Conservation (phyloP, 345 rosid genomes). For the Chamaenerion angustifolium region DNA sequence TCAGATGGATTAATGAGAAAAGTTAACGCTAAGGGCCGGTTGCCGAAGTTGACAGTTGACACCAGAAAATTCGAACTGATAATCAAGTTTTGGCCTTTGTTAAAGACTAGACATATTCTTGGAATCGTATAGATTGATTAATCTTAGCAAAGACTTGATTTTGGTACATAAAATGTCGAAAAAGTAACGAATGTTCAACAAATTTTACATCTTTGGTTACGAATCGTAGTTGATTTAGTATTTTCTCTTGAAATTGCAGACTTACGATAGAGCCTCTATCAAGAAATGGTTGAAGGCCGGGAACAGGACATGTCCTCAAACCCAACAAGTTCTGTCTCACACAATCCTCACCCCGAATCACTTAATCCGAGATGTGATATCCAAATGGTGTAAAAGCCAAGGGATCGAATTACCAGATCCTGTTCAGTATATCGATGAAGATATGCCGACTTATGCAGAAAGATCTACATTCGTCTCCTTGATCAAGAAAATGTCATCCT, state of each 20-base stretch:
- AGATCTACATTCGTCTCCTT: conserved; percentile 45
- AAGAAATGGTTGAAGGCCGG: conserved; percentile 79
- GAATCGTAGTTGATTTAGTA: background rate
- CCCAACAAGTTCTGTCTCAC: conserved; percentile 75
- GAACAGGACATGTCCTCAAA: conserved; percentile 72
- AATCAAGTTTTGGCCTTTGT: too few species aligned
- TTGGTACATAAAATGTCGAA: too few species aligned
- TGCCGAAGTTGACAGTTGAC: too few species aligned
- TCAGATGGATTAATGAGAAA: too few species aligned
- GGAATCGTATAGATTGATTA: too few species aligned
- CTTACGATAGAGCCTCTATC: conserved; percentile 67
- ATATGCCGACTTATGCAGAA: conserved; percentile 43
- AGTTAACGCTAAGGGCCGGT: too few species aligned
- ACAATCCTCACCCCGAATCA: conserved; percentile 56
- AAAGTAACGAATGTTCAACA: too few species aligned
- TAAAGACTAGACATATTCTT: too few species aligned
- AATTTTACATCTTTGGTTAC: too few species aligned
- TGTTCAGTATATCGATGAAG: conserved; percentile 25
- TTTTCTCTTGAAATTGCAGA: conserved; percentile 36
- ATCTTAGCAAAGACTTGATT: too few species aligned
- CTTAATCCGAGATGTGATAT: conserved; percentile 64
- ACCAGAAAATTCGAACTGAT: too few species aligned
- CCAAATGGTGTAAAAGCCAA: conserved; percentile 59
- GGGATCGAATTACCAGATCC: conserved; percentile 39
- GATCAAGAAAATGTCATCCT: conserved; percentile 11